Percentiles rank a stretch among this genome's conserved stretches.
phyloP scores from a whole-genome alignment of 371 early-diverging fungal species.

The Syncephalastrum racemosum region DNA sequence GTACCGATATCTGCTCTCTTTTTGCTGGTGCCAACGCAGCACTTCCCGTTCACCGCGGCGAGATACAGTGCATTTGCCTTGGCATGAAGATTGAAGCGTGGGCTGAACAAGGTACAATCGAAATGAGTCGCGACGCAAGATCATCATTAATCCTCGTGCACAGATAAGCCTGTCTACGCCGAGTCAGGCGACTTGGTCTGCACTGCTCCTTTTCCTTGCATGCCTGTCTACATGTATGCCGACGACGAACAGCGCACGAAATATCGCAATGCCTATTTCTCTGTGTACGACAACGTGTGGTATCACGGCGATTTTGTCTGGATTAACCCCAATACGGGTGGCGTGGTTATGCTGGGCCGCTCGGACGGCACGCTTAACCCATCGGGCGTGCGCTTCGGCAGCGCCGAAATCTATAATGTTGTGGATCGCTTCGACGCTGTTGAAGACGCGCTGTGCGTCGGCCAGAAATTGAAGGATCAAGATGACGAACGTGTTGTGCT shows the following conservation, averaged over 20 bases:
- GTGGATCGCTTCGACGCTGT: conserved; percentile 66
- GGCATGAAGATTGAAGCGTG: conserved; percentile 96
- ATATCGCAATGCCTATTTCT: conserved; percentile 91
- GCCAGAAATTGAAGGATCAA: conserved; percentile 72
- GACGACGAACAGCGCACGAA: conserved; percentile 72
- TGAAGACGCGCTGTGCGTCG: conserved; percentile 66
- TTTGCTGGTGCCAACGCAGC: conserved; percentile 90
- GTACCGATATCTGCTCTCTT: conserved; percentile 95
- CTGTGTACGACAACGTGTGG: conserved; percentile 82
- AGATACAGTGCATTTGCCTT: conserved; percentile 89
- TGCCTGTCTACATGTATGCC: conserved; percentile 94
- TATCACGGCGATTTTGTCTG: conserved; percentile 94
- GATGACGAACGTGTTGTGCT: conserved; percentile 92
- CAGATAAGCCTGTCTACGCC: conserved; percentile 72
- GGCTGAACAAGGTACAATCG: conserved; percentile 49
- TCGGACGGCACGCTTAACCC: conserved; percentile 97
- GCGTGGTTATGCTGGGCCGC: conserved; percentile 94
- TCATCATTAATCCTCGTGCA: neutral
- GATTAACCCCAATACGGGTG: conserved; percentile 84
- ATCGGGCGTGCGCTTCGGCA: conserved; percentile 92
- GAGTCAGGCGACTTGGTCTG: conserved; percentile 91
- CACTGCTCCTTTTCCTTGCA: conserved; percentile 91
- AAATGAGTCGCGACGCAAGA: neutral
- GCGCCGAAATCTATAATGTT: conserved; percentile 93
- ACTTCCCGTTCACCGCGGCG: conserved; percentile 91